These are phyloP conservation scores for Lagenidium giganteum DNA, from an alignment of 352 stramenopile species.

Conservation along the genomic window DNA sequence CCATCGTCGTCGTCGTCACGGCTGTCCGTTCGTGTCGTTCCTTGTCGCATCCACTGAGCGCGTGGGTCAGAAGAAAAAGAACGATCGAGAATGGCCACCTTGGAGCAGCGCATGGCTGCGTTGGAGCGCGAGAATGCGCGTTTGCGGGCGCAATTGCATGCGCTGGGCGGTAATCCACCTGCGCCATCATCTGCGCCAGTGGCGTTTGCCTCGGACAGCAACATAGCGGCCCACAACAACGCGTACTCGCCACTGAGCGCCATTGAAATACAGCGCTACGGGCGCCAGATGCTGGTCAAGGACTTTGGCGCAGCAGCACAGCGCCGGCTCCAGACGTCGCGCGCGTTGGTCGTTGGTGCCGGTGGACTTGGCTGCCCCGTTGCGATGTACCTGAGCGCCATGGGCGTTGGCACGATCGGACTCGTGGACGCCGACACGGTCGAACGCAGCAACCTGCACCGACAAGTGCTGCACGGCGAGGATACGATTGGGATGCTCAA, in stretches of 20 bases:
- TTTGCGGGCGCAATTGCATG: constrained; percentile 19
- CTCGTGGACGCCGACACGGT: constrained; percentile 95
- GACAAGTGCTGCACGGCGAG: constrained; percentile 94
- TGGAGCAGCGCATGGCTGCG: constrained; percentile 15
- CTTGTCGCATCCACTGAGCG: too few relatives aligned
- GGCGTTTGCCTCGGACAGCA: too few relatives aligned
- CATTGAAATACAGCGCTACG: constrained; percentile 84
- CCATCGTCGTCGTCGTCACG: constrained; percentile 1
- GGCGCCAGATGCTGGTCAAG: constrained; percentile 92
- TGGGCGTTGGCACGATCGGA: constrained; percentile 90
- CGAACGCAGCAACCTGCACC: constrained; percentile 96
- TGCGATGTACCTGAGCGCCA: constrained; percentile 92
- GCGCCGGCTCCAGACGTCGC: constrained; percentile 60
- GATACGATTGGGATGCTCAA: constrained; percentile 82
- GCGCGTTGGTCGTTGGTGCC: constrained; percentile 90
- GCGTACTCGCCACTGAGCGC: constrained; percentile 40
- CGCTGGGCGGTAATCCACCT: too few relatives aligned
- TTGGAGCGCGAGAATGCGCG: constrained; percentile 22
- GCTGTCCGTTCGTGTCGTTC: constrained; percentile 22
- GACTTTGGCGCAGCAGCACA: constrained; percentile 91
- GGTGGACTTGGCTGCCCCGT: constrained; percentile 95
- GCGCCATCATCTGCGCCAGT: too few relatives aligned
- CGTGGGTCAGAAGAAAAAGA: too few relatives aligned
- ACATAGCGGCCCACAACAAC: not conserved
- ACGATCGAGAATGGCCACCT: too few relatives aligned